Evolutionary conservation across 371 early-diverging fungal species (phyloP), one percentile per base, ranked within the genome.

Genomic region (Rhizomucor pusillus): DNA sequence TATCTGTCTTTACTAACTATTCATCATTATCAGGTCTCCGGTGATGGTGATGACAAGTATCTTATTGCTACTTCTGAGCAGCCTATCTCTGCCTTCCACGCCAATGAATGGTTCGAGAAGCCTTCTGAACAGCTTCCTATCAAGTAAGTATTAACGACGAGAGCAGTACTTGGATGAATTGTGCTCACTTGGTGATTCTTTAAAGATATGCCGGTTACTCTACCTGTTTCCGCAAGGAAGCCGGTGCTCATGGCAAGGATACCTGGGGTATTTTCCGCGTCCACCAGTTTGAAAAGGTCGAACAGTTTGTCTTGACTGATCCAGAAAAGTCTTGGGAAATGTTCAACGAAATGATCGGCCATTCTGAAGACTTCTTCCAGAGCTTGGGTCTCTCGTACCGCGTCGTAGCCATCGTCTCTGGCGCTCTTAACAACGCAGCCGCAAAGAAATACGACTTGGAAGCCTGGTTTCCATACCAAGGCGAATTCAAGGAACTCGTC

Each of bases 231-330:
- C 92, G 99, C 63, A 99, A 99, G 73, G 99, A 99, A 77, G 99
- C 99, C 35, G 99, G 99, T 57, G 95, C 99, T 2, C 97, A 97
- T 67, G 99, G 99, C 59, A 93, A 97, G 66, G 99, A 99, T 75
- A 99, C 97, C 54, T 91, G 95, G 95, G 99, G 99, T 55, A 91
- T 99, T 59, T 99, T 99, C 90, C 89, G 99, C 58, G 98, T 99
- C 41, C 99, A 99, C 74, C 99, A 99, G 85, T 99, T 99, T 73
- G 99, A 99, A 77, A 99, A 99, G 88, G 85, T 99, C 52, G 99
- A 99, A 81, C 99, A 99, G 81, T 99, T 99, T 77, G 91, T 95
- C 37, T 73, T 99, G 66, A 91, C 95, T 22, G 91, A 93, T 56
- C 99, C 99, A 36, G 97, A 95, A 57, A 95, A 98, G 82, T 91